Base-by-base conservation (phyloP, 2,329 filamentous ascomycete species). In the Neoscytalidium dimidiatum region DNA sequence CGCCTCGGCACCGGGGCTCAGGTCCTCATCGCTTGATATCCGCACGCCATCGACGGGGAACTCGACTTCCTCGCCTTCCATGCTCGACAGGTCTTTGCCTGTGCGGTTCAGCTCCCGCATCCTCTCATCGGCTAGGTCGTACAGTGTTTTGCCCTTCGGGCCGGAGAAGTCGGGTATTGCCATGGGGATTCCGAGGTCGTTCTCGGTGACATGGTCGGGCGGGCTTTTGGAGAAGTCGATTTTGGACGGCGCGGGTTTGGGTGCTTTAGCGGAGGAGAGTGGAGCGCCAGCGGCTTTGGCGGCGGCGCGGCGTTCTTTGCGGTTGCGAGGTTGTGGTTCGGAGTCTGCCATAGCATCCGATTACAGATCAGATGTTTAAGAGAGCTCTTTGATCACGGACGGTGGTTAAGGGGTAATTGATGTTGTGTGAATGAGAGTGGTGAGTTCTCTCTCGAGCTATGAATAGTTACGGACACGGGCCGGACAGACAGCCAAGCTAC, bases 51-150 rank as follows among this genome's bases (percentile, higher is more conserved):
- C 53, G 53, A 29, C 26, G 52, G 66, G 66, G 3, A 65, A 53
- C 8, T 31, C 23, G 26, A 61, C 44, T 23, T 62, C 53, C n/a
- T 65, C 64, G 33, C 53, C 53, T 5, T 61, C 64, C 44, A 61
- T 13, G 35, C 33, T 56, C 23, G 49, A 57, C 63, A 31, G 88
- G 81, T 69, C 90, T 78, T 73, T 86, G 74, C 68, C 74, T 5
- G 31, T 11, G 67, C 77, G 72, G 60, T 77, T 71, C 17, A 84
- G 74, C 35, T 81, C 74, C 23, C 71, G 71, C 66, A 81, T 80
- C 58, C 85, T 84, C 68, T 92, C 85, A 62, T 89, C 83, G 66
- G 91, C 91, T 31, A 94, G 74, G 64, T 94, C 83, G 66, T 93
- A 82, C n/a, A 95, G 82, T 0, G 91, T 94, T 75, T 89, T 84